phyloP scores from a whole-genome alignment of 2,329 filamentous ascomycete genomes.

The Pseudocercospora pini-densiflorae region DNA sequence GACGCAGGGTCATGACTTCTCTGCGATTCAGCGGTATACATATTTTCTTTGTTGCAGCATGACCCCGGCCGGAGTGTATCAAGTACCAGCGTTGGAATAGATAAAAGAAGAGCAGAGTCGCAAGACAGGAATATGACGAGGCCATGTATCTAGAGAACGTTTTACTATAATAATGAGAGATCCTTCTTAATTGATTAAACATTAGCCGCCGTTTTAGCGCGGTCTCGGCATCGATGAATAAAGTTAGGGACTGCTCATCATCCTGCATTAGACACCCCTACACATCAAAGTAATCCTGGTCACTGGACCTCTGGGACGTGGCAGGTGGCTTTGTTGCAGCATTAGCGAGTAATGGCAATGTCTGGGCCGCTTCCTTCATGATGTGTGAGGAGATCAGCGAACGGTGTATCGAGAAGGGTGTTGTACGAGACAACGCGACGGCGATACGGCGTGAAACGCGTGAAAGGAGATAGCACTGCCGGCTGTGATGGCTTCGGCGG shows the following conservation, averaged over 20 bases:
- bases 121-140: conserved; percentile 1
- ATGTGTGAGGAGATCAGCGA: background rate
- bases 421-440: background rate
- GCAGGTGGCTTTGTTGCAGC: background rate
- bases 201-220: background rate
- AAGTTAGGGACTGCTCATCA: background rate
- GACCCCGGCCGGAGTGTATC: background rate
- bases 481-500: background rate
- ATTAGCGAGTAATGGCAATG: background rate
- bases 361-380: background rate
- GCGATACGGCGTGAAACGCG: background rate
- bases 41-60: background rate
- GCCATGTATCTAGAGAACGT: background rate
- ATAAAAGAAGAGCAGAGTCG: background rate
- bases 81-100: background rate
- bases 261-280: background rate
- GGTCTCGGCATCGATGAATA: background rate
- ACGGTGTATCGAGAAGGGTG: background rate
- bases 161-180: background rate
- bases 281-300: conserved; percentile 2
- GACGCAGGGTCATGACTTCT: background rate
- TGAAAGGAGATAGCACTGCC: background rate
- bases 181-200: background rate
- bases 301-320: background rate
- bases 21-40: background rate